These are phyloP conservation scores for Fusarium torreyae DNA, from an alignment of 2,329 filamentous ascomycete species.

Conservation along the genomic window DNA sequence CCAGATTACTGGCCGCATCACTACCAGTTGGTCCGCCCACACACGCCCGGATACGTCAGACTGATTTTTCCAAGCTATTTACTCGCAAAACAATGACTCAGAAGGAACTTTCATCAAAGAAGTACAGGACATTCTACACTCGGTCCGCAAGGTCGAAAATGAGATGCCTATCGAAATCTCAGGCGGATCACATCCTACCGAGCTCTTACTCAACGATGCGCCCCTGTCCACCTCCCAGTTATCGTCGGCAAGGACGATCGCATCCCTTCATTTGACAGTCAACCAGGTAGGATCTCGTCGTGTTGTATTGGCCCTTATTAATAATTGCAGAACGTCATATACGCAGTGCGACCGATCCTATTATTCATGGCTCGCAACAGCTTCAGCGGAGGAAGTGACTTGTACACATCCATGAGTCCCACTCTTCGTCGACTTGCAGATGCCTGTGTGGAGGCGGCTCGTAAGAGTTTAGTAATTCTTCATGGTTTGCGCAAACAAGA, in stretches of 20 bases:
- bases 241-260: slow-evolving; percentile 20
- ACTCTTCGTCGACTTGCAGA: slow-evolving; percentile 33
- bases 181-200: slow-evolving; percentile 13
- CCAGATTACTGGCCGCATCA: slow-evolving; percentile 33
- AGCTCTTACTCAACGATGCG: background rate
- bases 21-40: slow-evolving; percentile 14
- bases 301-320: background rate
- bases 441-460: slow-evolving; percentile 35
- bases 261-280: slow-evolving; percentile 32
- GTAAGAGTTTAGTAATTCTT: slow-evolving; percentile 30
- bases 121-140: slow-evolving; percentile 33
- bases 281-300: slow-evolving; percentile 16
- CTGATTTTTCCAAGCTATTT: slow-evolving; percentile 20
- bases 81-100: slow-evolving; percentile 25
- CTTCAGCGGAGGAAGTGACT: slow-evolving; percentile 16
- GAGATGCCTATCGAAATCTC: slow-evolving; percentile 28
- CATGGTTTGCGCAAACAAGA: slow-evolving; percentile 29
- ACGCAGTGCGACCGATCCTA: slow-evolving; percentile 32
- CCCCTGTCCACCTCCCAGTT: background rate
- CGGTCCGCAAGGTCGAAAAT: slow-evolving; percentile 28
- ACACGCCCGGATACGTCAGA: no score
- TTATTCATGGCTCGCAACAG: slow-evolving; percentile 33
- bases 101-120: slow-evolving; percentile 31
- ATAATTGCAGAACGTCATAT: slow-evolving; percentile 23
- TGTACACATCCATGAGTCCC: slow-evolving; percentile 17